These are phyloP conservation scores for Draba incana DNA, from an alignment of 345 rosid genomes.

Conservation along the genomic window DNA sequence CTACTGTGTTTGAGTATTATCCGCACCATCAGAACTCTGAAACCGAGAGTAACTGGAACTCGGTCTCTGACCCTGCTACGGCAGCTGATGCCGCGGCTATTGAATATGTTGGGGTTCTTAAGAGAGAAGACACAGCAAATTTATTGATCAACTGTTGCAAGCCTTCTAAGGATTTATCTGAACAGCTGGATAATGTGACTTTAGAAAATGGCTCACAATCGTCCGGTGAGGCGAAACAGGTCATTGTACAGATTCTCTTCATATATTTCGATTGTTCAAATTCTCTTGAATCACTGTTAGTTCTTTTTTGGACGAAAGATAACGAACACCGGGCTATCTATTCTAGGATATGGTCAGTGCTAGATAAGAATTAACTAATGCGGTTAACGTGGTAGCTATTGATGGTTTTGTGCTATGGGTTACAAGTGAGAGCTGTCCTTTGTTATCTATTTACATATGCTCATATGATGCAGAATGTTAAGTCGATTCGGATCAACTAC, in stretches of 20 bases:
- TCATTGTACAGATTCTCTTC: slow-evolving; percentile 30
- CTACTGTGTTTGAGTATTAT: slow-evolving; percentile 86
- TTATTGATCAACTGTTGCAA: slow-evolving; percentile 92
- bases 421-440: slow-evolving; percentile 1
- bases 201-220: slow-evolving; percentile 64
- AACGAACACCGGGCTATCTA: neutral
- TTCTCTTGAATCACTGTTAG: neutral
- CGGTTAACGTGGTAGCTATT: slow-evolving; percentile 12
- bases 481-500: slow-evolving; percentile 76
- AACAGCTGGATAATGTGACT: slow-evolving; percentile 53
- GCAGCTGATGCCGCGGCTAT: slow-evolving; percentile 91
- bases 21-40: slow-evolving; percentile 66
- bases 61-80: slow-evolving; percentile 54
- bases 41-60: slow-evolving; percentile 60
- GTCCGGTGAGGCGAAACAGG: slow-evolving; percentile 73
- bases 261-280: neutral
- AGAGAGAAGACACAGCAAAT: slow-evolving; percentile 69
- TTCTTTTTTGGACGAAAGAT: slow-evolving; percentile 3
- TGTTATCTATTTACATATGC: slow-evolving; percentile 17
- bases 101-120: slow-evolving; percentile 65
- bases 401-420: neutral
- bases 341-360: slow-evolving; percentile 21
- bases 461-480: slow-evolving; percentile 85
- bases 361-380: slow-evolving; percentile 3
- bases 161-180: slow-evolving; percentile 65